These are phyloP conservation scores for Paralagenidium karlingii DNA, from an alignment of 352 stramenopile genomes.

Conservation along the genomic window DNA sequence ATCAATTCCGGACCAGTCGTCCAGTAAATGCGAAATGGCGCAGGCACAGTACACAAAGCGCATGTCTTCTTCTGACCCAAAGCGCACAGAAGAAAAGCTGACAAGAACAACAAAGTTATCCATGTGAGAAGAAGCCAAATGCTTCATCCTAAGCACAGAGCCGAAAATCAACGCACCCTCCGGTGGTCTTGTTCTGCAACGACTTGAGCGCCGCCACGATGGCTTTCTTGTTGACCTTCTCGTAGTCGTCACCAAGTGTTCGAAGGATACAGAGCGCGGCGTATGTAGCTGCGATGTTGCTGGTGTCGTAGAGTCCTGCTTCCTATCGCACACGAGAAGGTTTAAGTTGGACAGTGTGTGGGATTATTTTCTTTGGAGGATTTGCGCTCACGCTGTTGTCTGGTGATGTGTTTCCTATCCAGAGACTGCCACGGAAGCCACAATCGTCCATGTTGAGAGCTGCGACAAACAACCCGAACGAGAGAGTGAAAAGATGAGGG, in stretches of 20 bases:
- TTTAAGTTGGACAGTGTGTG: neutral
- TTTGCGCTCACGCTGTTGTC: too few species aligned
- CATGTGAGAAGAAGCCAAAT: neutral
- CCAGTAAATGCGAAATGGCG: conserved; percentile 76
- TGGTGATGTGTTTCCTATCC: conserved; percentile 59
- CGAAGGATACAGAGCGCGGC: conserved; percentile 69
- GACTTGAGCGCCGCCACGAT: conserved; percentile 44
- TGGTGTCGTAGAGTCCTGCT: conserved; percentile 52
- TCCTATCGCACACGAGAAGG: neutral
- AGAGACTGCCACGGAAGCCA: conserved; percentile 56
- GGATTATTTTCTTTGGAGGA: neutral
- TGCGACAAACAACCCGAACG: too few species aligned
- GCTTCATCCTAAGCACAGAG: neutral
- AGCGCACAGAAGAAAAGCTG: conserved; percentile 58
- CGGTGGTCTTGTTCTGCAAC: conserved; percentile 63
- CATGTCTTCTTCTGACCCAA: conserved; percentile 79
- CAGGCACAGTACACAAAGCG: conserved; percentile 83
- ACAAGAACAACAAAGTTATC: neutral
- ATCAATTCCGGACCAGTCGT: conserved; percentile 78
- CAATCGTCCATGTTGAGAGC: conserved; percentile 55
- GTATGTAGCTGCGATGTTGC: conserved; percentile 80
- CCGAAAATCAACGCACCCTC: conserved; percentile 18
- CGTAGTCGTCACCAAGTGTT: conserved; percentile 76
- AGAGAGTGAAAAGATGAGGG: too few species aligned
- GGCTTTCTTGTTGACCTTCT: conserved; percentile 53